A percentile compares a stretch with the other conserved stretches of the same genome.
phyloP scores from a whole-genome alignment of 1,139 yeast genomes.

The Yamadazyma sp. region DNA sequence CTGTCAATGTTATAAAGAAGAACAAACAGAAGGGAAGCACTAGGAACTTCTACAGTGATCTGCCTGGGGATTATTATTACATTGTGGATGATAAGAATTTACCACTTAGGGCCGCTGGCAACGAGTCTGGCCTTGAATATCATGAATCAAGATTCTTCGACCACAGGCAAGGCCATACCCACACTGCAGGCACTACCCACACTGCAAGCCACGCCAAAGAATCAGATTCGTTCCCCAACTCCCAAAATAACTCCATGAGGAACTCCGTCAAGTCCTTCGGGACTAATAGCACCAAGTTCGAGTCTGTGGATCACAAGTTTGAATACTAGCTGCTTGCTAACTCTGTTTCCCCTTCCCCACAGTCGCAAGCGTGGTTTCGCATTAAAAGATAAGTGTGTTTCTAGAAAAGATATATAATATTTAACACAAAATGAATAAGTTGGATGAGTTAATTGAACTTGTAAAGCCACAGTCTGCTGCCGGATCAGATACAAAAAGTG shows the following conservation, averaged over 20 bases:
- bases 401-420: no score
- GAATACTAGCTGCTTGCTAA: neutral
- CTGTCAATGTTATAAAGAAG: conserved; percentile 49
- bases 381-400: no score
- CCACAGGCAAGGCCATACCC: no score
- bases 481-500: conserved; percentile 4
- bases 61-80: conserved; percentile 1
- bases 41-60: conserved; percentile 2
- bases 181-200: no score
- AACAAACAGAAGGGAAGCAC: neutral
- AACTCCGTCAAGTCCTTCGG: neutral
- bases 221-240: neutral
- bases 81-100: neutral
- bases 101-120: no score
- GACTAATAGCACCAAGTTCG: conserved; percentile 1
- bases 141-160: no score
- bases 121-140: no score
- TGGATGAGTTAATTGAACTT: conserved; percentile 2
- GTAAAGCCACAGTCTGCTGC: neutral
- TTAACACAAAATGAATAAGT: conserved; percentile 2
- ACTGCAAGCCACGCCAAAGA: neutral
- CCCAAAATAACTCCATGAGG: neutral
- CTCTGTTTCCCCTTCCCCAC: no score
- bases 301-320: neutral
- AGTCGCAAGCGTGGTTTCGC: no score